Percentiles rank a stretch among this genome's conserved stretches.
These are phyloP conservation scores for Ceratocystis ficicola DNA, from an alignment of 2,329 filamentous ascomycete genomes.

Conservation along the genomic window DNA sequence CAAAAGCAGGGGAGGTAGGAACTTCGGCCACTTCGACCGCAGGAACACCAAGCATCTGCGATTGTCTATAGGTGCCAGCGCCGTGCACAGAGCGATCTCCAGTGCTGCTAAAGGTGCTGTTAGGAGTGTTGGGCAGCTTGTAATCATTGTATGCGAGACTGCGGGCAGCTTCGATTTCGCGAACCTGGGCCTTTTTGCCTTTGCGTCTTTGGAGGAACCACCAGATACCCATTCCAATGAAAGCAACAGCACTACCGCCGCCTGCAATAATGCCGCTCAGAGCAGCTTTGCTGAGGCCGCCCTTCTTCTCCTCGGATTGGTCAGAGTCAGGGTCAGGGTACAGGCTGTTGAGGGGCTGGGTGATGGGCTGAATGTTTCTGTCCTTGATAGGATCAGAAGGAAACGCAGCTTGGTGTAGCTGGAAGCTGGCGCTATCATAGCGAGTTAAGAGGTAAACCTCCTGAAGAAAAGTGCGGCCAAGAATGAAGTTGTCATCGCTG, in stretches of 20 bases:
- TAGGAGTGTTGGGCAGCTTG: slow-evolving; percentile 22
- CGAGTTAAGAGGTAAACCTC: slow-evolving; percentile 50
- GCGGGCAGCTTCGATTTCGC: slow-evolving; percentile 6
- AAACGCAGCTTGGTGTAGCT: slow-evolving; percentile 44
- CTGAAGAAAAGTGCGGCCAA: slow-evolving; percentile 58
- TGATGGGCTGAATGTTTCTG: slow-evolving; percentile 29
- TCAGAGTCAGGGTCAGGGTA: slow-evolving; percentile 33
- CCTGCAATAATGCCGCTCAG: slow-evolving; percentile 37
- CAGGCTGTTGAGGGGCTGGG: slow-evolving; percentile 35
- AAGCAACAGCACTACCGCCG: slow-evolving; percentile 31
- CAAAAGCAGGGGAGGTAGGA: slow-evolving; percentile 17
- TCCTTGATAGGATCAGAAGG: slow-evolving; percentile 35
- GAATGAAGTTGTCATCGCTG: slow-evolving; percentile 43
- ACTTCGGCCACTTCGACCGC: slow-evolving; percentile 23
- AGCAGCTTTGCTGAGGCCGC: slow-evolving; percentile 31
- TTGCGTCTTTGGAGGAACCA: slow-evolving; percentile 31
- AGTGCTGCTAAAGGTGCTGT: slow-evolving; percentile 31
- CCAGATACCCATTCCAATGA: slow-evolving; percentile 28
- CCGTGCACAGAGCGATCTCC: slow-evolving; percentile 27
- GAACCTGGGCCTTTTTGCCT: slow-evolving; percentile 25
- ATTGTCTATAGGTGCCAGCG: slow-evolving; percentile 20
- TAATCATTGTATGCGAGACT: slow-evolving; percentile 24
- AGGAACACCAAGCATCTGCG: background rate
- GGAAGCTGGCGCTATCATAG: slow-evolving; percentile 43
- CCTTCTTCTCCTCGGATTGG: slow-evolving; percentile 18